These are phyloP conservation scores for Grifola frondosa DNA, from an alignment of 1,284 basidiomycete species.

Conservation along the genomic window DNA sequence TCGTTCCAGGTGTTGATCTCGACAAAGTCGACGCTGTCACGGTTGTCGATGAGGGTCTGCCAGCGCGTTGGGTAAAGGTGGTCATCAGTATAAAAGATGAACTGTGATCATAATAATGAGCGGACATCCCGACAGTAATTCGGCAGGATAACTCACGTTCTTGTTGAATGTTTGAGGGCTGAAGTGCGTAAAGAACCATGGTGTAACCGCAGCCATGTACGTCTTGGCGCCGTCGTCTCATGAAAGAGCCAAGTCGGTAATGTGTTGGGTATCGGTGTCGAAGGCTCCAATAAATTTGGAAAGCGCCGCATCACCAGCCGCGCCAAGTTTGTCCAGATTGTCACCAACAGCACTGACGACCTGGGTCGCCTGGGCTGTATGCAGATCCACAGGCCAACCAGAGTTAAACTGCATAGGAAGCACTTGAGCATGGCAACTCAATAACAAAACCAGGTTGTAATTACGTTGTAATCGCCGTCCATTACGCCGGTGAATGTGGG, in stretches of 20 bases:
- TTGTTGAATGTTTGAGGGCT: constrained; percentile 70
- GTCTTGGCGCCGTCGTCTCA: constrained; percentile 20
- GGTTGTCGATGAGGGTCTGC: constrained; percentile 65
- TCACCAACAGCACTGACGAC: constrained; percentile 26
- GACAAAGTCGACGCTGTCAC: constrained; percentile 52
- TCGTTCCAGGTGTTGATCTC: constrained; percentile 44
- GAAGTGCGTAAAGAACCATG: constrained; percentile 80
- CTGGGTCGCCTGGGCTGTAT: constrained; percentile 39
- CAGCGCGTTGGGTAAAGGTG: constrained; percentile 75
- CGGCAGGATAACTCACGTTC: constrained; percentile 57
- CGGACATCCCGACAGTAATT: not conserved
- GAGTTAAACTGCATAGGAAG: constrained; percentile 53
- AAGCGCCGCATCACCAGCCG: constrained; percentile 37
- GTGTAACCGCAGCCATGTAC: constrained; percentile 37
- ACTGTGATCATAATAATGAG: constrained; percentile 23
- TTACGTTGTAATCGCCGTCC: constrained; percentile 62
- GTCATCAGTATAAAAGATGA: constrained; percentile 52
- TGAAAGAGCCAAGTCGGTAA: constrained; percentile 27
- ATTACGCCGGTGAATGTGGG: constrained; percentile 47
- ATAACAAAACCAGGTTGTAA: constrained; percentile 13
- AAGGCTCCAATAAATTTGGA: constrained; percentile 41
- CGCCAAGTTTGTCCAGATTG: constrained; percentile 23
- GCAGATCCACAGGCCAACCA: constrained; percentile 62
- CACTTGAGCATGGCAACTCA: constrained; percentile 2
- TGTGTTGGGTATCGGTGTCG: constrained; percentile 44